Evolutionary conservation across 2,329 filamentous ascomycete species (phyloP), one percentile per base, ranked within the genome.

Genomic region (Penicillium olsonii): DNA sequence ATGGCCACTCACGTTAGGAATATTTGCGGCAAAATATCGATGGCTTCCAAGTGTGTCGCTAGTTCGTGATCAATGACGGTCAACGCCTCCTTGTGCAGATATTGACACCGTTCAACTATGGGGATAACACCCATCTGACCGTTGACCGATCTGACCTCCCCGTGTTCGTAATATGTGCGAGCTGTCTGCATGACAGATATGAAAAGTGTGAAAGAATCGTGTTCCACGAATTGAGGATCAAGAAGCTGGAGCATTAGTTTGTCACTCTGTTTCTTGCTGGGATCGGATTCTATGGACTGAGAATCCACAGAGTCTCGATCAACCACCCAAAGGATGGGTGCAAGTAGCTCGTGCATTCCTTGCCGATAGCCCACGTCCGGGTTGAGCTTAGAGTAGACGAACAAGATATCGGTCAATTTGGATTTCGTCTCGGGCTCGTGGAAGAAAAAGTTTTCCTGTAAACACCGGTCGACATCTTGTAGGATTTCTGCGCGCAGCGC

Each of bases 271-370:
- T 35, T 33, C 15, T 38, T 15, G 9, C n/a, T 24, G 2, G 20
- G 20, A n/a, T 31, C 18, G 7, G 24, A 24, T 7, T 5, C 64
- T 38, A 61, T 57, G 3, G 69, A 65, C 2, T 65, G 60, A 3
- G 71, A 68, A 45, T 88, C 80, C 42, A 96, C 76, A 6, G 92
- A 87, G 72, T 99, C 94, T 60, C 86, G 80, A 59, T 92, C 84
- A 5, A 97, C 75, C 2, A 90, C 88, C 80, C 90, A 90, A 6
- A 96, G 76, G 31, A 99, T 84, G 0, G 94, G 92, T 0, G 94
- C 94, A 12, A 97, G 78, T 37, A 99, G 77, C 72, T 99, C 94
- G 68, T 99, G 94, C 92, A 99, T 99, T 10, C 94, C 94, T 74
- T 99, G 94, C n/a, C 94, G 84, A 68, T 99, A 99, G 14, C 90